Percentiles rank a stretch among this genome's conserved stretches.
phyloP scores from a whole-genome alignment of 495 filamentous ascomycete species.

The Opeltia flavorubescens region DNA sequence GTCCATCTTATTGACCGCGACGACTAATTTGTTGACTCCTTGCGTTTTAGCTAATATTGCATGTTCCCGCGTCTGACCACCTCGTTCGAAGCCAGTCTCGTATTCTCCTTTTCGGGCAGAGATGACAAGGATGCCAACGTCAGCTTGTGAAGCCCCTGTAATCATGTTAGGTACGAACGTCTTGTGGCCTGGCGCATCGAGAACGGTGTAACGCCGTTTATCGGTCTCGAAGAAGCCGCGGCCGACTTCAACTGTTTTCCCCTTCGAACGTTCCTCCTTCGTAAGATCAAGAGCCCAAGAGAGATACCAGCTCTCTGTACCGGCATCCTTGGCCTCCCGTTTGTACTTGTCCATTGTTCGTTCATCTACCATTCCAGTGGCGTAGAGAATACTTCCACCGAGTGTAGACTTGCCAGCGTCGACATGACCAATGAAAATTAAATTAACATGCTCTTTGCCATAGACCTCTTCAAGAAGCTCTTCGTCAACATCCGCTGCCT shows the following conservation, averaged over 20 bases:
- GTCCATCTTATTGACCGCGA: slow-evolving; percentile 98
- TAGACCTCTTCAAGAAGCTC: slow-evolving; percentile 88
- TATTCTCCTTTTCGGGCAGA: slow-evolving; percentile 97
- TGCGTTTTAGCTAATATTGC: slow-evolving; percentile 96
- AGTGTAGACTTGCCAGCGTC: slow-evolving; percentile 96
- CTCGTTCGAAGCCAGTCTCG: slow-evolving; percentile 98
- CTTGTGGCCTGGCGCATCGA: slow-evolving; percentile 95
- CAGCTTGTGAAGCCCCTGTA: slow-evolving; percentile 89
- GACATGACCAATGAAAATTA: slow-evolving; percentile 97
- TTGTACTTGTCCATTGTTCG: slow-evolving; percentile 97
- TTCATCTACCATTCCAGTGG: slow-evolving; percentile 97
- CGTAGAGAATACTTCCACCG: slow-evolving; percentile 80
- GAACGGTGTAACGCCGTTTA: slow-evolving; percentile 75
- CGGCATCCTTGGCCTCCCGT: slow-evolving; percentile 86
- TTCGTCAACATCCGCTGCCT: slow-evolving; percentile 81
- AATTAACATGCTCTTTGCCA: slow-evolving; percentile 95
- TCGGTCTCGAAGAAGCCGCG: slow-evolving; percentile 93
- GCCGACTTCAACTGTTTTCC: slow-evolving; percentile 96
- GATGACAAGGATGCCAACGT: slow-evolving; percentile 92
- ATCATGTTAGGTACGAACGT: slow-evolving; percentile 95
- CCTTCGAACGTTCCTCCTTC: slow-evolving; percentile 90
- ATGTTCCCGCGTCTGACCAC: slow-evolving; percentile 94
- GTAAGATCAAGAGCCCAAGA: slow-evolving; percentile 97
- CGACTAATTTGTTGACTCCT: slow-evolving; percentile 84
- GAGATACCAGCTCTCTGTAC: slow-evolving; percentile 96